Base-by-base conservation (phyloP, 73 alveolate species). In the Stentor coeruleus region DNA sequence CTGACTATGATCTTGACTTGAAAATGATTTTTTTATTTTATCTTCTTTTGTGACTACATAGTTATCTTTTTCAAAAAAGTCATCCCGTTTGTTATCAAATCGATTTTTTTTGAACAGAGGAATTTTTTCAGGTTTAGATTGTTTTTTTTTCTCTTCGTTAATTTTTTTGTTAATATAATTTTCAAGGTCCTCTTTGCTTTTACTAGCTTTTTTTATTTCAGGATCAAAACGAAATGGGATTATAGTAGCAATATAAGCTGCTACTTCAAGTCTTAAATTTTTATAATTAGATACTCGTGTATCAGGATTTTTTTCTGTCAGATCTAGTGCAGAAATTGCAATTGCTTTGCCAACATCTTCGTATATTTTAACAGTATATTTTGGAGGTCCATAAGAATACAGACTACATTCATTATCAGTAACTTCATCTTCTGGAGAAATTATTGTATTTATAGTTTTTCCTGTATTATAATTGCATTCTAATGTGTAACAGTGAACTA, bases 401-500 rank as follows among this genome's bases (percentile, higher is more conserved):
- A 77, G 2, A 31, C 0, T 40, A 2, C 79, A 28, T 1, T 66
- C 0, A 28, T 15, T 20, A 40, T 66, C 79, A 33, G n/a, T 31
- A 26, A 33, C 33, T 30, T 41, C 58, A 0, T 60, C 88, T n/a
- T 82, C 86, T 85, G 60, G 76, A 20, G 88, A 83, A 3, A 87
- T 49, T 3, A 89, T 36, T 30, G 57, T 74, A 55, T 89, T 89
- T 28, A 83, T 66, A 42, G 85, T 58, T 38, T 77, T 89, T 1
- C 93, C 95, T 35, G 82, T 58, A 57, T 89, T 86, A 72, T 86
- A 92, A 66, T 86, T 88, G 49, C 94, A 87, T 72, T 92, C 98
- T 3, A 92, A 87, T 11, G 98, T 92, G 42, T 90, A 92, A 76
- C 91, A 88, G 38, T 81, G 88, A 26, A 85, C 76, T 3, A 74